Percentiles rank a stretch among this genome's conserved stretches.
Conservation (phyloP, 805 yeast genomes). For the Teunomyces barrocoloradensis region DNA sequence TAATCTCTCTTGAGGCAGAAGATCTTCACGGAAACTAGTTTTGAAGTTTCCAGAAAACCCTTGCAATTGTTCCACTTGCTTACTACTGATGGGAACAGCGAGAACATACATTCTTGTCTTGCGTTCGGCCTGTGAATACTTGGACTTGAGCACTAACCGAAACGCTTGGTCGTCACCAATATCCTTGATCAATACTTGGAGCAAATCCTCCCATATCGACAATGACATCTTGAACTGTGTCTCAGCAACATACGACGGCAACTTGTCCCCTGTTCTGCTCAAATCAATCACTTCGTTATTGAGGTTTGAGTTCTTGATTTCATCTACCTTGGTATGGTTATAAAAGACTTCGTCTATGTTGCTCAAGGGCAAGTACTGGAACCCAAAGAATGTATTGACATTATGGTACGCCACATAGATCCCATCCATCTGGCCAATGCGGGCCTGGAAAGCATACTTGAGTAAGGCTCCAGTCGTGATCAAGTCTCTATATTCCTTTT, state of each 20-base stretch:
- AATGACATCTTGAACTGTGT: slow-evolving; percentile 54
- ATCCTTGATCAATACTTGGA: slow-evolving; percentile 28
- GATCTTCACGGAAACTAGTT: slow-evolving; percentile 29
- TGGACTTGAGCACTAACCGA: slow-evolving; percentile 24
- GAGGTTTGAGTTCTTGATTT: slow-evolving; percentile 6
- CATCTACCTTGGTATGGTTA: slow-evolving; percentile 14
- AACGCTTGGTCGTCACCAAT: slow-evolving; percentile 21
- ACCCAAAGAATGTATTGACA: slow-evolving; percentile 76
- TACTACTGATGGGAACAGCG: slow-evolving; percentile 28
- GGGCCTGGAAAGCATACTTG: slow-evolving; percentile 86
- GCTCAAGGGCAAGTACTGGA: slow-evolving; percentile 76
- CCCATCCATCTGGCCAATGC: slow-evolving; percentile 97
- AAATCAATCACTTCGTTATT: slow-evolving; percentile 3
- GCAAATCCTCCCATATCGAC: slow-evolving; percentile 25
- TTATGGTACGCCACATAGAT: slow-evolving; percentile 91
- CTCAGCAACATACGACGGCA: slow-evolving; percentile 57
- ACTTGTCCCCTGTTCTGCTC: slow-evolving; percentile 17
- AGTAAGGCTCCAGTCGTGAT: slow-evolving; percentile 67
- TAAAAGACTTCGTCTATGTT: slow-evolving; percentile 58
- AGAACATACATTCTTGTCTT: slow-evolving; percentile 19
- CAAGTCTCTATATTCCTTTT: slow-evolving; percentile 75
- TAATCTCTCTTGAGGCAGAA: slow-evolving; percentile 21
- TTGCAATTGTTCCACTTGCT: slow-evolving; percentile 23
- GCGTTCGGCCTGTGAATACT: slow-evolving; percentile 3
- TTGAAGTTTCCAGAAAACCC: slow-evolving; percentile 23